phyloP scores from a whole-genome alignment of 257 asterid genomes.

The Solanum etuberosum region DNA sequence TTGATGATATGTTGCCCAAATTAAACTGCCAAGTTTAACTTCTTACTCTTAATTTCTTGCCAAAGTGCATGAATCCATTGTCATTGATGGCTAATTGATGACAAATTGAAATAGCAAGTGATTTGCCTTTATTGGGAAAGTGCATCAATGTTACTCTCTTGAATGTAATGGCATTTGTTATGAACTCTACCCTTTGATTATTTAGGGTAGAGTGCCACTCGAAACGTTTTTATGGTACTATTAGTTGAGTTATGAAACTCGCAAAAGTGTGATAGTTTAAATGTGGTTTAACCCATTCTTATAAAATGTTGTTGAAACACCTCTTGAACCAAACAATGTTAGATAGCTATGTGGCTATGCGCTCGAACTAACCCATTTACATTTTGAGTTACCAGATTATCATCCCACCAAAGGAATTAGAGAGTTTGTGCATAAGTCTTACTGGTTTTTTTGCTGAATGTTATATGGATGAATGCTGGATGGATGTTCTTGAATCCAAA shows the following conservation, averaged over 20 bases:
- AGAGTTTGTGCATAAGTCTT: not conserved
- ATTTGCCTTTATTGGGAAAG: not conserved
- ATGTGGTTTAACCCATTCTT: no score
- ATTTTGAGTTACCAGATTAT: not conserved
- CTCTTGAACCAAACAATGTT: not conserved
- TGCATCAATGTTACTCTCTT: not conserved
- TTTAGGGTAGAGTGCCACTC: no score
- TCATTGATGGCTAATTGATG: not conserved
- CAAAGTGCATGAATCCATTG: not conserved
- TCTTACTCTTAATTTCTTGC: not conserved
- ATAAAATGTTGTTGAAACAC: not conserved
- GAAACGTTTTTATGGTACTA: not conserved
- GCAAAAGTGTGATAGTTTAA: not conserved
- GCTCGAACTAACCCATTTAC: not conserved
- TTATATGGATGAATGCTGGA: slow-evolving; percentile 47
- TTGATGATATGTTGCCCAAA: not conserved
- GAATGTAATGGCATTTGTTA: not conserved
- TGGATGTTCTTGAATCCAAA: slow-evolving; percentile 15
- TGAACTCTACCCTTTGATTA: not conserved
- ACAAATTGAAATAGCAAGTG: not conserved
- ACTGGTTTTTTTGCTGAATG: not conserved
- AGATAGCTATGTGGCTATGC: not conserved
- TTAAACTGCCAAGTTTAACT: not conserved
- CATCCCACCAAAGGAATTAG: not conserved
- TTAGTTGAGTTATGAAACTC: not conserved